phyloP scores from a whole-genome alignment of 164 flowering plant genomes.

The Hamamelis virginiana region DNA sequence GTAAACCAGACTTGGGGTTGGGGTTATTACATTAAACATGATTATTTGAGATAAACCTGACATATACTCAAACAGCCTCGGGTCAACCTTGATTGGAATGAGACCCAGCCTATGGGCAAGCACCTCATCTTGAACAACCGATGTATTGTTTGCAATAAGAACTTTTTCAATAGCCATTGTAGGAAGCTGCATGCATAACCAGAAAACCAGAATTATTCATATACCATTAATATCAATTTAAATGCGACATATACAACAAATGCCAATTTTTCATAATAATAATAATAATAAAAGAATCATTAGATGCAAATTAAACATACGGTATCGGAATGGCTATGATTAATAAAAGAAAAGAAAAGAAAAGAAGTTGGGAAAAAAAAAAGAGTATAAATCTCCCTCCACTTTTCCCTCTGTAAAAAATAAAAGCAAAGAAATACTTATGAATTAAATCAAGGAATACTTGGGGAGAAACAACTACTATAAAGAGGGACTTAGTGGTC shows the following conservation, averaged over 20 bases:
- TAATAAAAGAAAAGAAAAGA: too few relatives aligned
- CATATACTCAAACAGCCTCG: conserved; percentile 73
- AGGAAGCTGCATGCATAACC: conserved; percentile 57
- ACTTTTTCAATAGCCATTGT: conserved; percentile 98
- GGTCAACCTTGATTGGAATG: conserved; percentile 79
- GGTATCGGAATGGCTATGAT: not conserved
- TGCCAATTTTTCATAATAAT: too few relatives aligned
- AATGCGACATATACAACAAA: not conserved
- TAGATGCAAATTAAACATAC: not conserved
- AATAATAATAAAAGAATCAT: not conserved
- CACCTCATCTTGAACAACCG: conserved; percentile 88
- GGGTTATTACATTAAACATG: conserved; percentile 4
- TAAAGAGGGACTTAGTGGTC: not conserved
- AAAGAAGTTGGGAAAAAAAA: too few relatives aligned
- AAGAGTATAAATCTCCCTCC: too few relatives aligned
- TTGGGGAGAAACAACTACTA: not conserved
- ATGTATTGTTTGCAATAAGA: conserved; percentile 80
- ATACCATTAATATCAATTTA: not conserved
- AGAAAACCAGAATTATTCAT: not conserved
- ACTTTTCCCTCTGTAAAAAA: too few relatives aligned
- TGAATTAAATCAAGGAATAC: too few relatives aligned
- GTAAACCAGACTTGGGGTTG: too few relatives aligned
- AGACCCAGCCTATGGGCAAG: conserved; percentile 91
- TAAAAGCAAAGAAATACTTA: too few relatives aligned
- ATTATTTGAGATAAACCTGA: conserved; percentile 54